Evolutionary conservation across 331 rosid species (phyloP).

Genomic region (Arachis monticola): DNA sequence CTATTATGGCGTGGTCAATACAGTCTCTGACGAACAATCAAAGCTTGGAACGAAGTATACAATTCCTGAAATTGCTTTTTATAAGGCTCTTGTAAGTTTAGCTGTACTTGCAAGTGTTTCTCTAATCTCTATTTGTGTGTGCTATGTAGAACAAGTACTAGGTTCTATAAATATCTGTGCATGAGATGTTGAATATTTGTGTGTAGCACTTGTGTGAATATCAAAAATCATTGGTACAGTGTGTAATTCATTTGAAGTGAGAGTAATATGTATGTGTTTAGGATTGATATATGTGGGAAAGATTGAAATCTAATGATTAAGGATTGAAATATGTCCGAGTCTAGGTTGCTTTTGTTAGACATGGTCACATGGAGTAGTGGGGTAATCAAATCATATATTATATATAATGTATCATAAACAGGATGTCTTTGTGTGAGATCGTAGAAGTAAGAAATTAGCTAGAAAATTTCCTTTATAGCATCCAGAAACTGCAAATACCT

Average conservation of each 20-base stretch:
- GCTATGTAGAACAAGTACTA: slow-evolving; percentile 4
- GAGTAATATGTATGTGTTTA: not conserved
- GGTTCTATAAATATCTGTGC: slow-evolving; percentile 17
- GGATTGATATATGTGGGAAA: not conserved
- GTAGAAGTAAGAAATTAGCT: not conserved
- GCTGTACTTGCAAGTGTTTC: slow-evolving; percentile 9
- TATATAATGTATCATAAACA: slow-evolving; percentile 1
- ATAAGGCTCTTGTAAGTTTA: slow-evolving; percentile 83
- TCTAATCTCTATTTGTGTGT: not conserved
- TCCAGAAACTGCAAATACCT: not conserved
- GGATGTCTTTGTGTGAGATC: not conserved
- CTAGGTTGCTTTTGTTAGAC: slow-evolving; percentile 9
- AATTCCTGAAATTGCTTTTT: slow-evolving; percentile 88
- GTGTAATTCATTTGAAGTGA: slow-evolving; percentile 24
- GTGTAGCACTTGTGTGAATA: not conserved
- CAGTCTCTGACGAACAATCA: slow-evolving; percentile 84
- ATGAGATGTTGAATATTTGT: not conserved
- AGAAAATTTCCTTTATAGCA: slow-evolving; percentile 14
- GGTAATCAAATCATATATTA: not conserved
- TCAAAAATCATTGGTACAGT: not conserved
- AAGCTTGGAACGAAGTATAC: slow-evolving; percentile 85
- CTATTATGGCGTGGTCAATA: slow-evolving; percentile 89
- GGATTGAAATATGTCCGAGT: not conserved
- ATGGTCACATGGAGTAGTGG: not conserved
- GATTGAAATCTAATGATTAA: slow-evolving; percentile 13